phyloP scores from a whole-genome alignment of 306 rosid species.

The Sesbania bispinosa region DNA sequence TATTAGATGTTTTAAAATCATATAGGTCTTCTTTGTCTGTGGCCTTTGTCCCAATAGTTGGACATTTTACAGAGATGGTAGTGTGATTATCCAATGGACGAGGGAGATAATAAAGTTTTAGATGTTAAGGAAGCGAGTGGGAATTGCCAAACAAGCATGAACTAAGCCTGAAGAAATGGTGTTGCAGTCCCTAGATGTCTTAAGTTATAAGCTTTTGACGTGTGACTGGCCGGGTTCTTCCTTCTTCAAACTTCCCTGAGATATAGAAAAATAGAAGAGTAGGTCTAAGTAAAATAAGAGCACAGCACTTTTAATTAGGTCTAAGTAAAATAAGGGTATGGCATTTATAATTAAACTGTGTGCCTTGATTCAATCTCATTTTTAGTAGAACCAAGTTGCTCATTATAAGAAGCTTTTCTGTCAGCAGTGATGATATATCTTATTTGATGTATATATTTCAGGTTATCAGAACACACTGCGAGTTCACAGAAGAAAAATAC shows the following conservation, averaged over 20 bases:
- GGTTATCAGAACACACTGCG: constrained; percentile 38
- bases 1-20: not conserved
- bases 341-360: not conserved
- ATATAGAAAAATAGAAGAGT: constrained; percentile 3
- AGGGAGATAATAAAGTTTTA: not conserved
- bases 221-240: not conserved
- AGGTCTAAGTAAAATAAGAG: not conserved
- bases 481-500: constrained; percentile 31
- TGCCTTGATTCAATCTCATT: constrained; percentile 12
- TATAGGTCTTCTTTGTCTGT: not conserved
- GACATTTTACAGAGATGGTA: not conserved
- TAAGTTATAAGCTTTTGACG: not conserved
- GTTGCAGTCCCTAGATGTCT: not conserved
- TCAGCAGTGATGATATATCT: constrained; percentile 17
- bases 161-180: constrained; percentile 1
- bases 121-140: not conserved
- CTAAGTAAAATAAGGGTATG: not conserved
- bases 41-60: not conserved
- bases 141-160: not conserved
- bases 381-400: constrained; percentile 5
- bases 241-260: not conserved
- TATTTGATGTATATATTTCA: constrained; percentile 29
- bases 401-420: not conserved
- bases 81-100: constrained; percentile 1
- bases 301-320: not conserved